These are phyloP conservation scores for Fusarium sp. DNA, from an alignment of 2,329 filamentous ascomycete genomes.

Conservation along the genomic window DNA sequence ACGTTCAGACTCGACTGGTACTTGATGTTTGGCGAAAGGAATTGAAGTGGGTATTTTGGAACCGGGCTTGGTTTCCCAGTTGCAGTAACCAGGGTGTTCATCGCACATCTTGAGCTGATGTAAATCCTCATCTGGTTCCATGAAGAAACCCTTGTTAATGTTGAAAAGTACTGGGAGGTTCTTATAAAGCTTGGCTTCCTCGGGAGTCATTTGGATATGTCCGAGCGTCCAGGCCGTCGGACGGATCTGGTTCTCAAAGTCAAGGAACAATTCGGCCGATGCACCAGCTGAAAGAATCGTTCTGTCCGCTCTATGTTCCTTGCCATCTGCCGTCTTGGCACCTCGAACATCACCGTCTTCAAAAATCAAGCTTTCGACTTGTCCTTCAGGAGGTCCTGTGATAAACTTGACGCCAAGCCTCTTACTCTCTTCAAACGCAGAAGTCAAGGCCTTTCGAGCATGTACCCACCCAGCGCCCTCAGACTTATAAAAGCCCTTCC, in stretches of 20 bases:
- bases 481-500: constrained; percentile 34
- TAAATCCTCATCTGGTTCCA: constrained; percentile 38
- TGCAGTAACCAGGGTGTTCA: constrained; percentile 38
- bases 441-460: constrained; percentile 32
- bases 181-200: constrained; percentile 26
- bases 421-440: constrained; percentile 33
- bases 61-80: constrained; percentile 22
- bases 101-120: constrained; percentile 41
- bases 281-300: constrained; percentile 13
- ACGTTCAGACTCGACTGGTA: constrained; percentile 27
- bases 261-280: constrained; percentile 30
- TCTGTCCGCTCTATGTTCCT: constrained; percentile 25
- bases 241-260: constrained; percentile 42
- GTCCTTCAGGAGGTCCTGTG: constrained; percentile 16
- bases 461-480: constrained; percentile 35
- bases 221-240: constrained; percentile 34
- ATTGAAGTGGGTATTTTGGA: constrained; percentile 4
- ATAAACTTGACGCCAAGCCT: constrained; percentile 34
- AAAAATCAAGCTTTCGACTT: constrained; percentile 1
- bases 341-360: constrained; percentile 31
- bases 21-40: constrained; percentile 36
- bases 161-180: constrained; percentile 37
- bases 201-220: constrained; percentile 35
- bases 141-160: constrained; percentile 39
- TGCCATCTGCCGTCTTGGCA: constrained; percentile 22